phyloP scores from a whole-genome alignment of 2,329 filamentous ascomycete species.

The Fusarium virguliforme region DNA sequence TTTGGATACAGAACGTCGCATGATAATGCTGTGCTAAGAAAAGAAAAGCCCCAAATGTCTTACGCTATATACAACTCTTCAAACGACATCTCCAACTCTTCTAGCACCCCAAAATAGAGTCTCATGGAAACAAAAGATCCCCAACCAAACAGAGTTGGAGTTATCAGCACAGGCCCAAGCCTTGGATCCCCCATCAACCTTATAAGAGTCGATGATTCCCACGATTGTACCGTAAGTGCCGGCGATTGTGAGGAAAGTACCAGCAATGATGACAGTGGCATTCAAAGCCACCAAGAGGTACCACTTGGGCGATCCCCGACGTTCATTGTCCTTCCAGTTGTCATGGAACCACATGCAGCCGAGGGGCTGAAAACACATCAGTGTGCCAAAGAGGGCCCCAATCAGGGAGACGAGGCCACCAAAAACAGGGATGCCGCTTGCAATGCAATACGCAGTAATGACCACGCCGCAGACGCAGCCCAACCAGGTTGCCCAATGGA shows the following conservation, averaged over 20 bases:
- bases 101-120: no score
- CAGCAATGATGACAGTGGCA: conserved; percentile 19
- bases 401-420: conserved; percentile 37
- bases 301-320: conserved; percentile 19
- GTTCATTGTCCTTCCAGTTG: conserved; percentile 20
- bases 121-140: no score
- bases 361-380: conserved; percentile 41
- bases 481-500: conserved; percentile 53
- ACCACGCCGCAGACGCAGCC: conserved; percentile 29
- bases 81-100: no score
- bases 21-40: no score
- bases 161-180: conserved; percentile 34
- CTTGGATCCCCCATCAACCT: background rate
- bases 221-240: conserved; percentile 35
- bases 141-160: conserved; percentile 21
- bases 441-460: conserved; percentile 35
- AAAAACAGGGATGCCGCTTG: conserved; percentile 38
- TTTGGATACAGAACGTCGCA: no score
- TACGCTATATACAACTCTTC: no score
- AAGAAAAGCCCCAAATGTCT: no score
- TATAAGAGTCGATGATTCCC: conserved; percentile 5
- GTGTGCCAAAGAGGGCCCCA: conserved; percentile 37
- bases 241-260: conserved; percentile 30
- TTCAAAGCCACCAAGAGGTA: conserved; percentile 18
- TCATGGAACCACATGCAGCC: conserved; percentile 43